Evolutionary conservation across 257 asterid species (phyloP).

Genomic region (Nyctanthes arbortristis): DNA sequence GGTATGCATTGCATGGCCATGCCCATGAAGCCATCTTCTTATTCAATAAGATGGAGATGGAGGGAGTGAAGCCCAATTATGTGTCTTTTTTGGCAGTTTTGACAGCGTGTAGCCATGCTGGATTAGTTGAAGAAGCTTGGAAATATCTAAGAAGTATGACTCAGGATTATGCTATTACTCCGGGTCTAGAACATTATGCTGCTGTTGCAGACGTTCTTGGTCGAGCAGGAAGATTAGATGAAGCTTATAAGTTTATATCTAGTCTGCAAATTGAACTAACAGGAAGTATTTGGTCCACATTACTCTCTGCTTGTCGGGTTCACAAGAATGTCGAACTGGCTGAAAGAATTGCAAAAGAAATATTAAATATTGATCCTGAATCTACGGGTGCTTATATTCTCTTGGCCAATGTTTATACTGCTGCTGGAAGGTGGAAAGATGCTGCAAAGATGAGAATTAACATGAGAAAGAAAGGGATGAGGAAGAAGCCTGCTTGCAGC

Average conservation of each 20-base stretch:
- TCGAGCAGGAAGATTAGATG: conserved; percentile 78
- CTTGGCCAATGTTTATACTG: conserved; percentile 67
- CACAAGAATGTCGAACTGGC: conserved; percentile 86
- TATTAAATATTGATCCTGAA: conserved; percentile 59
- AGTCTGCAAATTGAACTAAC: conserved; percentile 67
- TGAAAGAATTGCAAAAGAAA: conserved; percentile 68
- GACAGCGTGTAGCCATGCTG: conserved; percentile 93
- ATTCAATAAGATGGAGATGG: conserved; percentile 61
- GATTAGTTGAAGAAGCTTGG: conserved; percentile 82
- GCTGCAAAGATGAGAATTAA: conserved; percentile 58
- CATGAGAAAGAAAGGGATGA: conserved; percentile 66
- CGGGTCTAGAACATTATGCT: conserved; percentile 74
- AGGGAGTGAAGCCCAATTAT: conserved; percentile 61
- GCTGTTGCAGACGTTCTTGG: conserved; percentile 83
- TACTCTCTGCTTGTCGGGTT: conserved; percentile 86
- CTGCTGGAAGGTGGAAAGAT: conserved; percentile 76
- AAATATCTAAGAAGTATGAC: conserved; percentile 60
- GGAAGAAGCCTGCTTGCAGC: conserved; percentile 70
- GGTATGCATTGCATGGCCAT: conserved; percentile 74
- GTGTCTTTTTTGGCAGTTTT: conserved; percentile 75
- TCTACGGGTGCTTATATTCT: conserved; percentile 55
- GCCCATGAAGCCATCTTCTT: conserved; percentile 63
- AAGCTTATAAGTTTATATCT: conserved; percentile 65
- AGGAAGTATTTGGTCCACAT: conserved; percentile 66
- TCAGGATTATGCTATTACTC: conserved; percentile 47